These are phyloP conservation scores for Gigaspora rosea DNA, from an alignment of 192 early-diverging fungal species.

Conservation along the genomic window DNA sequence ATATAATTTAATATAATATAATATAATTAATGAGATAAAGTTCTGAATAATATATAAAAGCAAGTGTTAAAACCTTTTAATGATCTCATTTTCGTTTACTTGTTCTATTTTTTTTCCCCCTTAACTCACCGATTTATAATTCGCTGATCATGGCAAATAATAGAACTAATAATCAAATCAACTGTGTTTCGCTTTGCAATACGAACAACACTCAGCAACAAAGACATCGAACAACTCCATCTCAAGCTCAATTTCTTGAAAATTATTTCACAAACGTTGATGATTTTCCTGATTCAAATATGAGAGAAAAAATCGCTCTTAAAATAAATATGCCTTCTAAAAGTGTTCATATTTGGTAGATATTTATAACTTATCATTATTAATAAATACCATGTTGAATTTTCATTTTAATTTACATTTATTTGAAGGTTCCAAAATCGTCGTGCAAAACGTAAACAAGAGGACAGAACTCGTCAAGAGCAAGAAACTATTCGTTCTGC, in stretches of 20 bases:
- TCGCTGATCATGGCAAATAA: too few species aligned
- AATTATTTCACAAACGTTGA: conserved; percentile 18
- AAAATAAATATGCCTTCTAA: conserved; percentile 22
- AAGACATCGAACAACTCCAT: conserved; percentile 27
- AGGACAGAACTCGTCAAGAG: conserved; percentile 19
- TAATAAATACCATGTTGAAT: neutral
- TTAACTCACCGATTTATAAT: too few species aligned
- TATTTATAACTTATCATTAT: neutral
- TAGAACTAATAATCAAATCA: neutral
- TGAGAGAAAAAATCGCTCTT: conserved; percentile 10
- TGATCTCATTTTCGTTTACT: too few species aligned
- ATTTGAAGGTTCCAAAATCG: conserved; percentile 30
- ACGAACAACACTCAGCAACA: neutral
- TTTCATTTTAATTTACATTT: neutral
- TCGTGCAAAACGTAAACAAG: conserved; percentile 27
- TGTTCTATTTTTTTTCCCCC: too few species aligned
- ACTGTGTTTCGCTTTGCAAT: conserved; percentile 2
- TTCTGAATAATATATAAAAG: too few species aligned
- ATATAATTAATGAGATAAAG: too few species aligned
- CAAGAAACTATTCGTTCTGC: neutral
- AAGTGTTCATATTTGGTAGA: conserved; percentile 31
- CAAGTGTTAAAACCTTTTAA: too few species aligned
- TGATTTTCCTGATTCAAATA: conserved; percentile 24
- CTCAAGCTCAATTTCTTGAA: conserved; percentile 21
- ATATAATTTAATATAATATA: too few species aligned